Conservation (phyloP, 305 asterid genomes). For the Coffea humblotiana region DNA sequence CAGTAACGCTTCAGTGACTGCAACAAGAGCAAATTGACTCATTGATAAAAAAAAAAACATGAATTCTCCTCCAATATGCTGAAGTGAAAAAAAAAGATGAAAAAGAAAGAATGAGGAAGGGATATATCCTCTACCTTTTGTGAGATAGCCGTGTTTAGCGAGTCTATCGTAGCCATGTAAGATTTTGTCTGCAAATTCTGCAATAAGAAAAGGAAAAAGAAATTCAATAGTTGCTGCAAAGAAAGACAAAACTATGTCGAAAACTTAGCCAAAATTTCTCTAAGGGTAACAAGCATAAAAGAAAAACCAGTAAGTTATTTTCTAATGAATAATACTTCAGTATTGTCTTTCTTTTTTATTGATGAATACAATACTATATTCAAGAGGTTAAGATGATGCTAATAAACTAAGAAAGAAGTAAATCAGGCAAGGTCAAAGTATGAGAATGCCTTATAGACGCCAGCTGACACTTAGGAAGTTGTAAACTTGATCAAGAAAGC, state of each 20-base stretch:
- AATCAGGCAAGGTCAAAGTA: neutral
- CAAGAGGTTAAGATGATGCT: neutral
- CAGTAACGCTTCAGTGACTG: neutral
- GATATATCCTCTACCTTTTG: conserved; percentile 28
- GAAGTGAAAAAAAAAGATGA: neutral
- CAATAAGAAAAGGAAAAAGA: neutral
- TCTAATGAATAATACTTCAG: neutral
- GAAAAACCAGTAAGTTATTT: neutral
- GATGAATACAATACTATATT: neutral
- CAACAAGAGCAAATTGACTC: neutral
- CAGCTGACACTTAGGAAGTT: no score
- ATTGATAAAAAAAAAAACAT: neutral
- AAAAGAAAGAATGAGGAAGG: neutral
- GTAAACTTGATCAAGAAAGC: neutral
- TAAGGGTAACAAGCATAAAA: neutral
- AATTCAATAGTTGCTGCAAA: neutral
- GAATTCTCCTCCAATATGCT: neutral
- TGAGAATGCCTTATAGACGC: neutral
- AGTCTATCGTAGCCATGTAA: conserved; percentile 36
- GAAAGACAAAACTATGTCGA: neutral
- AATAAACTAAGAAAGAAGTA: neutral
- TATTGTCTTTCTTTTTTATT: no score
- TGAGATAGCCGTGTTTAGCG: conserved; percentile 18
- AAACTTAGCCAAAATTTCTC: no score
- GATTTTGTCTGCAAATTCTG: conserved; percentile 38